Percentiles rank a stretch among this genome's conserved stretches.
phyloP scores from a whole-genome alignment of 1,284 basidiomycete species.

The Trichosporon asahii region DNA sequence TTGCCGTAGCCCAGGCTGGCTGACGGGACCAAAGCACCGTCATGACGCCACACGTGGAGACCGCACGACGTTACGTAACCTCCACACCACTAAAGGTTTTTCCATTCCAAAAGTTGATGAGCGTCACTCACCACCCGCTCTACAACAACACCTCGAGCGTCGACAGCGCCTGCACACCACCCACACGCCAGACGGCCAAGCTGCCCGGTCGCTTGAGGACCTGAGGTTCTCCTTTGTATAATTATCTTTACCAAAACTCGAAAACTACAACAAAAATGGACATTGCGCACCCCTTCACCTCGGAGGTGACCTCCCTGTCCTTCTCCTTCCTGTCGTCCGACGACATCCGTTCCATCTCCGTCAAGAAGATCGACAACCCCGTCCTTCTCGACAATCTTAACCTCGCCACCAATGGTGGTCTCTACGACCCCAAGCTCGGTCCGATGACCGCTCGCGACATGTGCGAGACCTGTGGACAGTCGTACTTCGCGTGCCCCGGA shows the following conservation, averaged over 20 bases:
- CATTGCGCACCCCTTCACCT: constrained; percentile 81
- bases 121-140: constrained; percentile 8
- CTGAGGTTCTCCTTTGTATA: constrained; percentile 12
- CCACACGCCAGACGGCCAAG: constrained; percentile 13
- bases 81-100: not conserved
- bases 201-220: constrained; percentile 21
- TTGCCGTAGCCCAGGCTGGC: constrained; percentile 4
- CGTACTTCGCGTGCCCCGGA: constrained; percentile 90
- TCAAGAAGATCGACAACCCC: constrained; percentile 94
- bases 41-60: constrained; percentile 1
- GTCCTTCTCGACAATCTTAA: constrained; percentile 91
- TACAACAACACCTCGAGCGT: constrained; percentile 12
- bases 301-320: constrained; percentile 77
- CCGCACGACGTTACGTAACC: not conserved
- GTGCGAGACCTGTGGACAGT: constrained; percentile 90
- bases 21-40: not conserved
- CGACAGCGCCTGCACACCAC: constrained; percentile 14
- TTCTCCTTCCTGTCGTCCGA: constrained; percentile 93
- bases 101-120: constrained; percentile 8
- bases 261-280: constrained; percentile 66
- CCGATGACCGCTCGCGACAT: constrained; percentile 83
- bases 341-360: constrained; percentile 88
- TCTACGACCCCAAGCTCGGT: constrained; percentile 94
- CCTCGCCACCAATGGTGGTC: constrained; percentile 82
- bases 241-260: constrained; percentile 9